A percentile compares a stretch with the other conserved stretches of the same genome.
Conservation (phyloP, 208 protist species). For the Acanthamoeba culbertsoni region DNA sequence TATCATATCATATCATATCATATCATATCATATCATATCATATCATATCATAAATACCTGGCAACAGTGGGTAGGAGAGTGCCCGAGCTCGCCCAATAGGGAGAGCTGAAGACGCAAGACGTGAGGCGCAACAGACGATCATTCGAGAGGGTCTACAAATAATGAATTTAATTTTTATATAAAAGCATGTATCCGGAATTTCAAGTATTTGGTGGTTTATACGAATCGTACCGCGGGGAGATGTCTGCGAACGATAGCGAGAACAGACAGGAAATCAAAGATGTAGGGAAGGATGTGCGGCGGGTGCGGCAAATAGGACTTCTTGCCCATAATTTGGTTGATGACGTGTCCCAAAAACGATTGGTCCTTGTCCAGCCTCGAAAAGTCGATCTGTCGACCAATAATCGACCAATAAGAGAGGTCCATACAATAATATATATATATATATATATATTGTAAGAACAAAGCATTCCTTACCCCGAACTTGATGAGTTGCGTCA, state of each 20-base stretch:
- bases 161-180: too few relatives aligned
- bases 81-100: not conserved
- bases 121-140: not conserved
- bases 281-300: slow-evolving; percentile 51
- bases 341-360: slow-evolving; percentile 53
- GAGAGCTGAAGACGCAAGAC: slow-evolving; percentile 51
- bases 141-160: not conserved
- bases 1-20: not conserved
- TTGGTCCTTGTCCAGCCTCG: slow-evolving; percentile 37
- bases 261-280: slow-evolving; percentile 30
- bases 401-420: not conserved
- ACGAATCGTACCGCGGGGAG: not conserved
- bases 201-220: not conserved
- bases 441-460: not conserved
- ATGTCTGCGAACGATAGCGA: not conserved
- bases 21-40: too few relatives aligned
- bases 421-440: not conserved
- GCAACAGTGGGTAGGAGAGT: not conserved
- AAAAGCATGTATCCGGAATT: not conserved
- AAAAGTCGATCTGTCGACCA: slow-evolving; percentile 7
- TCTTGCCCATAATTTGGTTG: slow-evolving; percentile 54
- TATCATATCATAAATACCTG: not conserved
- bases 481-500: slow-evolving; percentile 54
- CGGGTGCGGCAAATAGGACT: slow-evolving; percentile 47
- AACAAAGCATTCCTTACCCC: not conserved